Percentiles rank a stretch among this genome's conserved stretches.
Evolutionary conservation across 768 basidiomycete species (phyloP).

Genomic region (Pleurotus platypus): DNA sequence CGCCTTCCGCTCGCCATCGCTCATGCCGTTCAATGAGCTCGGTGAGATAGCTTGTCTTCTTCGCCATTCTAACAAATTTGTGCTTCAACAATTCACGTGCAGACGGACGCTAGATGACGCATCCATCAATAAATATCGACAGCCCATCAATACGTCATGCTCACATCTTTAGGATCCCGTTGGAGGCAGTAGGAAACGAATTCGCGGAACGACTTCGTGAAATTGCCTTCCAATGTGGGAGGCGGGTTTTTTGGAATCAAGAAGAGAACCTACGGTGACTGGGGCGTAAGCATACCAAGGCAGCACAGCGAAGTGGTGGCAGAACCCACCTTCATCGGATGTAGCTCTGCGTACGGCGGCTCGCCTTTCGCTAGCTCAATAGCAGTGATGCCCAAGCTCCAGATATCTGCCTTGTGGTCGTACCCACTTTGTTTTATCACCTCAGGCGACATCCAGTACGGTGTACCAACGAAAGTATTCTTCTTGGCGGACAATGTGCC

Average conservation of each 20-base stretch:
- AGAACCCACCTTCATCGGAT: conserved; percentile 91
- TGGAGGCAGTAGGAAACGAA: conserved; percentile 93
- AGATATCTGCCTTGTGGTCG: conserved; percentile 98
- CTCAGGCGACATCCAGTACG: conserved; percentile 99
- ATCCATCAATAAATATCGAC: too few species aligned
- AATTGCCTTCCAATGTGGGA: conserved; percentile 84
- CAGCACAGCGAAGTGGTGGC: neutral
- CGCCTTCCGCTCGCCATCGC: conserved; percentile 89
- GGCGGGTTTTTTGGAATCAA: conserved; percentile 98
- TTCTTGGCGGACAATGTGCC: conserved; percentile 92
- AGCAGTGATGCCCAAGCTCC: conserved; percentile 96
- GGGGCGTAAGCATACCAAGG: neutral
- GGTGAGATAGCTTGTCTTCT: conserved; percentile 91
- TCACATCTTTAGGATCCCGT: conserved; percentile 87
- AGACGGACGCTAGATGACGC: conserved; percentile 67
- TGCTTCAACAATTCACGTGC: conserved; percentile 96
- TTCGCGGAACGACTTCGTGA: conserved; percentile 90
- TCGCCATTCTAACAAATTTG: conserved; percentile 92
- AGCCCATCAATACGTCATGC: conserved; percentile 18
- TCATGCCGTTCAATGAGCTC: conserved; percentile 95
- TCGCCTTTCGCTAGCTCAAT: conserved; percentile 98
- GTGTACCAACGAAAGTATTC: conserved; percentile 97
- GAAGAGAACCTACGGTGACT: conserved; percentile 76
- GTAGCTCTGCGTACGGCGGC: conserved; percentile 96
- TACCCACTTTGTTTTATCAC: conserved; percentile 99